These are phyloP conservation scores for Pythium brachiatum DNA, from an alignment of 352 stramenopile genomes.

Conservation along the genomic window DNA sequence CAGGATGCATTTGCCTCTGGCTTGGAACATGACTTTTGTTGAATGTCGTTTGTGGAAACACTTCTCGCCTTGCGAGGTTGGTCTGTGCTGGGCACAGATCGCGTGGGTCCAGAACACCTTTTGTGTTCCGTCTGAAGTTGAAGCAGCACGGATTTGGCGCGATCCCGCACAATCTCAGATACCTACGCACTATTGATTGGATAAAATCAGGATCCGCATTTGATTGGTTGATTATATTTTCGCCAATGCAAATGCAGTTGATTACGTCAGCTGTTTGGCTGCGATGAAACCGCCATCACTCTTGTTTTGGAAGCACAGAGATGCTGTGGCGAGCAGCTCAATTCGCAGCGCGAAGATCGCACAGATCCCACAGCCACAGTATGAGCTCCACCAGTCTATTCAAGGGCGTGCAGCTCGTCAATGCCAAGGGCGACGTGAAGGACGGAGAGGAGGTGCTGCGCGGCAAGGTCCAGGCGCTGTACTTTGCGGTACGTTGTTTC, in stretches of 20 bases:
- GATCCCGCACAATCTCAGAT: conserved; percentile 9
- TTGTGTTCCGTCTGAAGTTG: conserved; percentile 17
- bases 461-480: conserved; percentile 65
- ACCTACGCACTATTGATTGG: not conserved
- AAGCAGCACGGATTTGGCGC: conserved; percentile 9
- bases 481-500: conserved; percentile 55
- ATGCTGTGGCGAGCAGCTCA: conserved; percentile 19
- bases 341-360: conserved; percentile 11
- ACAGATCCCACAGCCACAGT: conserved; percentile 3
- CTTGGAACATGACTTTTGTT: not conserved
- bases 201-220: not conserved
- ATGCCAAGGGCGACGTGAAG: conserved; percentile 46
- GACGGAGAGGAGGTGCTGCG: conserved; percentile 42
- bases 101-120: not conserved
- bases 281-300: conserved; percentile 10
- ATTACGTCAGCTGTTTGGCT: conserved; percentile 1
- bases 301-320: not conserved
- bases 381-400: conserved; percentile 46
- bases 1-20: not conserved
- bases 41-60: too few species aligned
- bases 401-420: conserved; percentile 49
- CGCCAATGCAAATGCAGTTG: not conserved
- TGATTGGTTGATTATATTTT: not conserved
- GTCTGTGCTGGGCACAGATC: too few species aligned
- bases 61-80: too few species aligned